These are phyloP conservation scores for Buxus sempervirens DNA, from an alignment of 164 flowering plant genomes.

Conservation along the genomic window DNA sequence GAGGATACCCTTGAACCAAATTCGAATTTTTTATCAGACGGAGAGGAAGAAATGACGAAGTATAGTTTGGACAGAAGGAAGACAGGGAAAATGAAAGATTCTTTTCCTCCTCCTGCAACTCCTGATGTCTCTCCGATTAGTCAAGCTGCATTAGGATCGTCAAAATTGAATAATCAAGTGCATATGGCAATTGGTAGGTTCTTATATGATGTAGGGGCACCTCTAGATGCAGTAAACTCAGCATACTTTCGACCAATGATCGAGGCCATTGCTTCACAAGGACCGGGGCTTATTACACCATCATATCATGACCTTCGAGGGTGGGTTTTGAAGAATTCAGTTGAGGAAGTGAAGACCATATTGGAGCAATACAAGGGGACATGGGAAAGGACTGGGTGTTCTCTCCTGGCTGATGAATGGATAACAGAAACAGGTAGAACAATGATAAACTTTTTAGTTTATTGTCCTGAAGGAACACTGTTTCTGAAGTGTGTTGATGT, in stretches of 20 bases:
- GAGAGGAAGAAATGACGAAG: slow-evolving; percentile 32
- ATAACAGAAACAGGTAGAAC: slow-evolving; percentile 38
- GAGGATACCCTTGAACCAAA: slow-evolving; percentile 26
- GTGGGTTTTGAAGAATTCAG: slow-evolving; percentile 61
- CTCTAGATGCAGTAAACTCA: slow-evolving; percentile 68
- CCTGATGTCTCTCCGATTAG: slow-evolving; percentile 14
- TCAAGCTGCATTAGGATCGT: slow-evolving; percentile 16
- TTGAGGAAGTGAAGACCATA: slow-evolving; percentile 60
- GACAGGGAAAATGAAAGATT: slow-evolving; percentile 39
- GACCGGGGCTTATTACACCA: slow-evolving; percentile 44
- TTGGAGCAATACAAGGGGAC: slow-evolving; percentile 33
- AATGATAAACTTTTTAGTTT: slow-evolving; percentile 50
- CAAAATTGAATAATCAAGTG: slow-evolving; percentile 32
- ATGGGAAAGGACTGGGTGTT: slow-evolving; percentile 77
- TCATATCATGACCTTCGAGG: slow-evolving; percentile 71
- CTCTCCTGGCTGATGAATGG: slow-evolving; percentile 73
- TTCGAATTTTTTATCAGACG: slow-evolving; percentile 23
- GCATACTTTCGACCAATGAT: slow-evolving; percentile 82
- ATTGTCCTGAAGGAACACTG: slow-evolving; percentile 69
- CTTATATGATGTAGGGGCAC: slow-evolving; percentile 69
- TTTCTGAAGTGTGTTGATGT: slow-evolving; percentile 73
- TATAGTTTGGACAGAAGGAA: slow-evolving; percentile 39
- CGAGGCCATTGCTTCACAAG: slow-evolving; percentile 65
- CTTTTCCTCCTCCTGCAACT: slow-evolving; percentile 11
- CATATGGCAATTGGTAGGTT: slow-evolving; percentile 77